Evolutionary conservation across 116 monocot genomes (phyloP), one percentile per base, ranked within the genome.

Genomic region (Papilionanthe hybrid): DNA sequence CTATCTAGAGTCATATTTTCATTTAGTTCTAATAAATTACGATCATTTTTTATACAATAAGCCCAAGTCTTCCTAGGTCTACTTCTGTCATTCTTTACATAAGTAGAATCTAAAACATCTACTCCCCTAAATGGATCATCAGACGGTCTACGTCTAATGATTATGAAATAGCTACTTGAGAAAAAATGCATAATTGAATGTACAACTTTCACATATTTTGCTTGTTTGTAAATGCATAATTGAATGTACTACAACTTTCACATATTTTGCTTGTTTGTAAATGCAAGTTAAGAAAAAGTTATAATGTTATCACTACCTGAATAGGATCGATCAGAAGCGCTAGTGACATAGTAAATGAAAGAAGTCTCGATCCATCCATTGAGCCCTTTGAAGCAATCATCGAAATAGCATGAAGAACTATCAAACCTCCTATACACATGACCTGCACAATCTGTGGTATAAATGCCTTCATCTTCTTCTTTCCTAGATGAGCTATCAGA

Each of bases 391-490:
- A 93, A 78, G 86, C 19, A 9, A 84, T 60, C 68, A 85, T 13
- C 55, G 85, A 86, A 75, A 87, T 72, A 82, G 85, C 81, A 88
- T 89, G 90, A 43, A 93, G 76, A 58, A 85, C 78, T 48, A 86
- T 42, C 55, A 89, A 77, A 12, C 89, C 93, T 76, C 90, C 89
- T 56, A 92, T 81, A 27, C 82, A 92, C 10, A 88, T 72, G 10
- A 85, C 25, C 55, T 91, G 92, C 43, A 91, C 45, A 27, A 84
- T 63, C 58, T 93, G 90, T 81, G 96, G 96, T 86, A 96, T 85
- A 15, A 96, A 67, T 37, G 88, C 87, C 87, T 93, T 92, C 88
- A 93, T 89, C 79, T 87, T 93, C 88, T 84, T 93, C 85, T 92
- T 93, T 60, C 65, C 82, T 77, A 96, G 72, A 42, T 63, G 83